Percentiles rank a stretch among this genome's conserved stretches.
Evolutionary conservation across 2,329 filamentous ascomycete species (phyloP).

Genomic region (Mycosphaerelloides madeirae): DNA sequence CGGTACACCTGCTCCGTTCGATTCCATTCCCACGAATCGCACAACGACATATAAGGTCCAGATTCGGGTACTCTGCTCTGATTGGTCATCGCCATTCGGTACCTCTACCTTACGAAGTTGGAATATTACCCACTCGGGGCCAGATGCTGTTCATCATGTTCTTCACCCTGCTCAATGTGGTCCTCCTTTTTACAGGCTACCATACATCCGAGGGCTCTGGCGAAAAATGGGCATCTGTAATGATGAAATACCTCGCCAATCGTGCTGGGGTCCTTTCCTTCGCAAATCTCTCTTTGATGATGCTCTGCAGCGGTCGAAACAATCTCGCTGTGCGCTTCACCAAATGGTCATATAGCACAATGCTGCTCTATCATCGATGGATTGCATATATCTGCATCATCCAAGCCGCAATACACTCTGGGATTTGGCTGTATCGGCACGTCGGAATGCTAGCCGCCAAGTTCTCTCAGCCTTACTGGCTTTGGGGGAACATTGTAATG

Average conservation of each 20-base stretch:
- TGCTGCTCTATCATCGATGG: conserved; percentile 48
- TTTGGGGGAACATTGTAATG: conserved; percentile 19
- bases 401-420: conserved; percentile 45
- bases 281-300: too few species aligned
- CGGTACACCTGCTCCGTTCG: background rate
- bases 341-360: too few species aligned
- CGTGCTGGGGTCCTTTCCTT: too few species aligned
- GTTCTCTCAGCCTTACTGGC: conserved; percentile 21
- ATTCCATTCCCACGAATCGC: background rate
- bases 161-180: background rate
- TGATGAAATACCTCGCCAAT: conserved; percentile 47
- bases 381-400: conserved; percentile 43
- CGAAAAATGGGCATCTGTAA: conserved; percentile 19
- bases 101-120: conserved; percentile 5
- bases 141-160: conserved; percentile 28
- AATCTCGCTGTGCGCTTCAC: too few species aligned
- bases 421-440: conserved; percentile 39
- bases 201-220: background rate
- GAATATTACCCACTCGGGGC: conserved; percentile 24
- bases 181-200: background rate
- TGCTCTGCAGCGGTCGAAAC: too few species aligned
- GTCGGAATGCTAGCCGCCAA: conserved; percentile 19
- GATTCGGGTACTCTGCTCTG: conserved; percentile 5
- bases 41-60: conserved; percentile 8
- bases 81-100: conserved; percentile 10